Evolutionary conservation across 2,329 filamentous ascomycete species (phyloP).

Genomic region (Neofusicoccum sp.): DNA sequence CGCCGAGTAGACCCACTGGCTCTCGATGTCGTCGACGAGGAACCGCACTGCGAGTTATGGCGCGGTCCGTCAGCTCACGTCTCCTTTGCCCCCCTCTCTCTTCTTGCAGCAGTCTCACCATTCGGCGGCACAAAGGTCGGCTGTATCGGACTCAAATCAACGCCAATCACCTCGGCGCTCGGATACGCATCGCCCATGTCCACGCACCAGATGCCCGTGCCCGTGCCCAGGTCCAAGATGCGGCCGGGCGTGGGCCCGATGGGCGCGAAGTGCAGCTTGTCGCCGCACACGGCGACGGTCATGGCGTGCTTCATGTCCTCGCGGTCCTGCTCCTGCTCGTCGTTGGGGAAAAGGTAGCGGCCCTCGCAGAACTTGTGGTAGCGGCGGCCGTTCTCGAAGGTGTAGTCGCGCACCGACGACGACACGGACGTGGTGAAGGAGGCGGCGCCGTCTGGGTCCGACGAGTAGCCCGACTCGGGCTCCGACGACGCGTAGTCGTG

Average conservation of each 20-base stretch:
- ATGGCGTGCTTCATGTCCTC: conserved; percentile 40
- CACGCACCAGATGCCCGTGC: conserved; percentile 41
- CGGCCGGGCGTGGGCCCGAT: conserved; percentile 20
- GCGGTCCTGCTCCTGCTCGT: conserved; percentile 40
- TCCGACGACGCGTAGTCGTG: conserved; percentile 5
- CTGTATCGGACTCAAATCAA: conserved; percentile 39
- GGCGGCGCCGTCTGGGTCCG: neutral
- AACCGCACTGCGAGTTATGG: conserved; percentile 40
- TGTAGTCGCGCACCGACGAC: conserved; percentile 38
- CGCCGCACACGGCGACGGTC: conserved; percentile 35
- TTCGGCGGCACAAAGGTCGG: conserved; percentile 31
- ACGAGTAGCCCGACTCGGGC: conserved; percentile 16
- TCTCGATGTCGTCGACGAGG: conserved; percentile 47
- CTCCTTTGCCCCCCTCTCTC: neutral
- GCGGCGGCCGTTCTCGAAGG: conserved; percentile 38
- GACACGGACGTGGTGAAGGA: conserved; percentile 32
- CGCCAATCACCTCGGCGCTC: conserved; percentile 33
- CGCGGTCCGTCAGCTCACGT: neutral
- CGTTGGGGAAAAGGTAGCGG: conserved; percentile 37
- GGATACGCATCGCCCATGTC: conserved; percentile 39
- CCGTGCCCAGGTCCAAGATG: conserved; percentile 16
- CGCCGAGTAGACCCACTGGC: conserved; percentile 45
- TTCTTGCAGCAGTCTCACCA: conserved; percentile 2
- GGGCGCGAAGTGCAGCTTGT: conserved; percentile 38
- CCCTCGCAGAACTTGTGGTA: conserved; percentile 38